phyloP scores from a whole-genome alignment of 768 basidiomycete species.

The Filobasidium floriforme region DNA sequence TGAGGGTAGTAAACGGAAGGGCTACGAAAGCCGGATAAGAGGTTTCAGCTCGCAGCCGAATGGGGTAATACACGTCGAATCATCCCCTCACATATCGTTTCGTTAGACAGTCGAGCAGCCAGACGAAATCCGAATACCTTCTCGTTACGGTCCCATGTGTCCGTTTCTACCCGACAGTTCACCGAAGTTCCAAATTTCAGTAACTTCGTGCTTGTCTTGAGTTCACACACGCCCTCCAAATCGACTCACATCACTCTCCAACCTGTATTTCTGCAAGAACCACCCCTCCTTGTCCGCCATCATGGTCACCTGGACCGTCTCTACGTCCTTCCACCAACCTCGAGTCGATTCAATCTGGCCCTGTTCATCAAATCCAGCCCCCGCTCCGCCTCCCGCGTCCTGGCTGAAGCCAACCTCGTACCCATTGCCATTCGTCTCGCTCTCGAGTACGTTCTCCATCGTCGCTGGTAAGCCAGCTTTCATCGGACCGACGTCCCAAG shows the following conservation, averaged over 20 bases:
- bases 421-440: not conserved
- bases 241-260: slow-evolving; percentile 62
- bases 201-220: not conserved
- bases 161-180: slow-evolving; percentile 43
- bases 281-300: slow-evolving; percentile 80
- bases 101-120: slow-evolving; percentile 75
- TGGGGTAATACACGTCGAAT: not conserved
- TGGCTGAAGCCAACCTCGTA: not conserved
- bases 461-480: not conserved
- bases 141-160: slow-evolving; percentile 64
- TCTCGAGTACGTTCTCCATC: not conserved
- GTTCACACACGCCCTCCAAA: no score
- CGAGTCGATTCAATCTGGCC: slow-evolving; percentile 49
- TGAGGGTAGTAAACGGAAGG: slow-evolving; percentile 78
- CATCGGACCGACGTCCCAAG: slow-evolving; percentile 3
- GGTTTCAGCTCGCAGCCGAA: not conserved
- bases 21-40: slow-evolving; percentile 43
- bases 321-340: slow-evolving; percentile 83
- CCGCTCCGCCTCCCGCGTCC: slow-evolving; percentile 1
- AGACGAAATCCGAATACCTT: slow-evolving; percentile 88
- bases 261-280: slow-evolving; percentile 78
- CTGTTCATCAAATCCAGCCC: slow-evolving; percentile 2
- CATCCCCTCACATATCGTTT: slow-evolving; percentile 56
- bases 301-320: slow-evolving; percentile 61
- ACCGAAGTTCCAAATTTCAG: slow-evolving; percentile 12